These are phyloP conservation scores for Firmiana major DNA, from an alignment of 345 rosid species.

Conservation along the genomic window DNA sequence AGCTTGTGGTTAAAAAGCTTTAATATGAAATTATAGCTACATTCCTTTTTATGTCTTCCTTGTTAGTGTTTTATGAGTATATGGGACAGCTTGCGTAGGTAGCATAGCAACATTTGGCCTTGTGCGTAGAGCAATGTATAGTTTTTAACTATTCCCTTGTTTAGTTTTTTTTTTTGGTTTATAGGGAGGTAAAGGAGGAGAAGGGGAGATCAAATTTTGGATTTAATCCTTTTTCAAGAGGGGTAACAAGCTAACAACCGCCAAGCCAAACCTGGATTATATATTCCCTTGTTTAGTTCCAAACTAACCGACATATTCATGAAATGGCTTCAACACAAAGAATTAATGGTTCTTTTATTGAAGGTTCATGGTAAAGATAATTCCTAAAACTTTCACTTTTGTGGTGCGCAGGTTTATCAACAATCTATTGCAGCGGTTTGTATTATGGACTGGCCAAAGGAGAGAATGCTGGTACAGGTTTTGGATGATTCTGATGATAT, in stretches of 20 bases:
- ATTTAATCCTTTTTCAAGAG: too few species aligned
- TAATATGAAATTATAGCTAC: neutral
- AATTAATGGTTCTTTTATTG: neutral
- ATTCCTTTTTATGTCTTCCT: neutral
- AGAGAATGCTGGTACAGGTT: slow-evolving; percentile 80
- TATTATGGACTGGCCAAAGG: slow-evolving; percentile 83
- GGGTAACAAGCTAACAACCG: too few species aligned
- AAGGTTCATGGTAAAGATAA: neutral
- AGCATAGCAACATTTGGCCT: neutral
- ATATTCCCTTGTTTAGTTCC: neutral
- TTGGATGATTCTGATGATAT: slow-evolving; percentile 84
- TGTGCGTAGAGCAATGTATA: neutral
- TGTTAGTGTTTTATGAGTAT: neutral
- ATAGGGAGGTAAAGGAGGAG: too few species aligned
- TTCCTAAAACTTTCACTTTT: neutral
- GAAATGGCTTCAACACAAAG: neutral
- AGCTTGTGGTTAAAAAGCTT: neutral
- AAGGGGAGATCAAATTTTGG: too few species aligned
- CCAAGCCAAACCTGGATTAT: too few species aligned
- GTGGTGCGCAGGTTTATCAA: slow-evolving; percentile 57
- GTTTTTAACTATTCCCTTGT: neutral
- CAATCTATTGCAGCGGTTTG: slow-evolving; percentile 85
- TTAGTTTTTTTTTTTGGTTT: too few species aligned
- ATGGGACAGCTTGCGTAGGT: neutral
- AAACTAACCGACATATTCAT: neutral